A percentile compares a stretch with the other conserved stretches of the same genome.
Evolutionary conservation across 2,329 filamentous ascomycete species (phyloP).

Genomic region (Cladosporium phlei): DNA sequence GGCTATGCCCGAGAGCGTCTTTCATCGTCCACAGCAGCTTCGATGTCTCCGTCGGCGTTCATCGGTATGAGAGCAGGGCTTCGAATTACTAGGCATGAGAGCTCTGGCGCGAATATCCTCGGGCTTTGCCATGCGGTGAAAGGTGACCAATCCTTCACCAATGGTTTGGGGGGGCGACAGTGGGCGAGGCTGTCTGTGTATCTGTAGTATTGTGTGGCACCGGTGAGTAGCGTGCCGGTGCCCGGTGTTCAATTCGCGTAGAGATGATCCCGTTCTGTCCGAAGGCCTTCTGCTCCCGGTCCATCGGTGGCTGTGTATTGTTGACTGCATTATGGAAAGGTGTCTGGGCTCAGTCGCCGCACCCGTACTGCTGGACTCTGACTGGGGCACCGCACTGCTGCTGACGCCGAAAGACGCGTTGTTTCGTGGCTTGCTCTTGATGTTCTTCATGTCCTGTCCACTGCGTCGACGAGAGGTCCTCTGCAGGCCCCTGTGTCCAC

Average conservation of each 20-base stretch:
- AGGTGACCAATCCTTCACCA: constrained; percentile 4
- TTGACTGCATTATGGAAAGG: background rate
- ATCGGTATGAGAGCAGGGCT: too few relatives aligned
- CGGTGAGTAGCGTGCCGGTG: background rate
- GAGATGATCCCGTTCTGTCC: background rate
- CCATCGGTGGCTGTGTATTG: constrained; percentile 1
- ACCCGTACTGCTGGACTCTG: background rate
- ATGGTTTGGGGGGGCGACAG: constrained; percentile 1
- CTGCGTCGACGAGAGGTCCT: background rate
- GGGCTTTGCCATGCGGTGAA: background rate
- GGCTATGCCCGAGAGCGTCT: too few relatives aligned
- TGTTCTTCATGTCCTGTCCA: background rate
- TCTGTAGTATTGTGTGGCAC: background rate
- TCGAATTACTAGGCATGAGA: background rate
- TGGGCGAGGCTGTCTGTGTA: constrained; percentile 3
- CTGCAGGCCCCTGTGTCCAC: background rate
- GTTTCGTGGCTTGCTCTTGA: background rate
- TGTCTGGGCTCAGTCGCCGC: constrained; percentile 2
- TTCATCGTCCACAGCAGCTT: too few relatives aligned
- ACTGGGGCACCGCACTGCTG: background rate
- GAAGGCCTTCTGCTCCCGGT: background rate
- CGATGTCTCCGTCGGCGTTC: too few relatives aligned
- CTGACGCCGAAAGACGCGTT: background rate
- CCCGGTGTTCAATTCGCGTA: background rate
- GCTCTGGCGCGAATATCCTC: constrained; percentile 1